phyloP scores from a whole-genome alignment of 2,329 filamentous ascomycete species.

The Aspergillus sp. region DNA sequence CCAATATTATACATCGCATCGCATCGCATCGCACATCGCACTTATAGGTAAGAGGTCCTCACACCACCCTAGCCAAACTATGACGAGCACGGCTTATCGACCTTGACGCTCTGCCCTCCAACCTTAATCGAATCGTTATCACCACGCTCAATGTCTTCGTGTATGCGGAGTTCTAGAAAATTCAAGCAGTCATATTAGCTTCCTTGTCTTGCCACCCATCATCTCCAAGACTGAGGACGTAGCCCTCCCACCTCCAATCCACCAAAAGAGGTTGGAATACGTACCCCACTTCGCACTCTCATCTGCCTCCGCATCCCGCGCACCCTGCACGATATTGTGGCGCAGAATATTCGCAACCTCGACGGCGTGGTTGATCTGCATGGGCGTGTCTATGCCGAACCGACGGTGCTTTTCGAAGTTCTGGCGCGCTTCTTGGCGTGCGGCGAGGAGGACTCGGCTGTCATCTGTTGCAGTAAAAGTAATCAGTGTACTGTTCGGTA shows the following conservation, averaged over 20 bases:
- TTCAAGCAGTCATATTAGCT: slow-evolving; percentile 5
- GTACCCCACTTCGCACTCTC: slow-evolving; percentile 39
- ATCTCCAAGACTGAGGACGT: neutral
- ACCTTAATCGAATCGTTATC: slow-evolving; percentile 89
- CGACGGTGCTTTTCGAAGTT: slow-evolving; percentile 69
- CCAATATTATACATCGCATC: slow-evolving; percentile 4
- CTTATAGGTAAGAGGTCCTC: neutral
- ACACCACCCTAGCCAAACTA: slow-evolving; percentile 8
- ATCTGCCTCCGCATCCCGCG: slow-evolving; percentile 34
- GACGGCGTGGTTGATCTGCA: slow-evolving; percentile 74
- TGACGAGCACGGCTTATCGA: slow-evolving; percentile 44
- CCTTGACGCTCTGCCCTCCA: slow-evolving; percentile 40
- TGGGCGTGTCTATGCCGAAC: slow-evolving; percentile 58
- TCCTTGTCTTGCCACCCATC: neutral
- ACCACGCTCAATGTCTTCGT: slow-evolving; percentile 84
- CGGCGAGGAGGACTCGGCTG: slow-evolving; percentile 64
- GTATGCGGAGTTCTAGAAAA: slow-evolving; percentile 74
- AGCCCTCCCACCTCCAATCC: neutral
- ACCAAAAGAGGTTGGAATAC: slow-evolving; percentile 11
- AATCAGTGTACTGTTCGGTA: slow-evolving; percentile 8
- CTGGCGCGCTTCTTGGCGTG: slow-evolving; percentile 69
- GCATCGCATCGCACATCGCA: neutral
- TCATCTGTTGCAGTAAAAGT: slow-evolving; percentile 56
- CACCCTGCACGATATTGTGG: slow-evolving; percentile 86
- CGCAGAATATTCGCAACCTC: slow-evolving; percentile 77